Conservation (phyloP, 1,139 yeast species). For the Wickerhamomyces sp. region DNA sequence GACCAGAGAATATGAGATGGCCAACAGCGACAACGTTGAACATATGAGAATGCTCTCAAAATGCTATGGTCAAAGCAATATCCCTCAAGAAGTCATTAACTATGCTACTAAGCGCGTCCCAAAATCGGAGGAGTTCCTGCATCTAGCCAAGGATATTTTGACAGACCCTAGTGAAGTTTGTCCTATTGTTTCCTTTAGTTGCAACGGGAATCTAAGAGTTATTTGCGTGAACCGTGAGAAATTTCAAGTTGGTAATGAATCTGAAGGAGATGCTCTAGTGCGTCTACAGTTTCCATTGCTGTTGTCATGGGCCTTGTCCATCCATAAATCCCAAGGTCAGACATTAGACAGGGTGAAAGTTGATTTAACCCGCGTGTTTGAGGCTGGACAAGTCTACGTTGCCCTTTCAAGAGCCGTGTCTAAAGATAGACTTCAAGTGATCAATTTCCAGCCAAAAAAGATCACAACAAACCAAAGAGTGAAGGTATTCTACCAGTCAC, state of each 20-base stretch:
- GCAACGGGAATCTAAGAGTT: conserved; percentile 24
- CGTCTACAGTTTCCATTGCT: conserved; percentile 70
- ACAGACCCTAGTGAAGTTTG: conserved; percentile 27
- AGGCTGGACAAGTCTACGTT: conserved; percentile 84
- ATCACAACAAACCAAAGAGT: conserved; percentile 68
- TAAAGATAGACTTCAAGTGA: conserved; percentile 66
- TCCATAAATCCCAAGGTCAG: conserved; percentile 92
- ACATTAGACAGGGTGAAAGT: conserved; percentile 76
- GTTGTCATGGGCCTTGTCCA: conserved; percentile 85
- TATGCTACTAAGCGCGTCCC: conserved; percentile 19
- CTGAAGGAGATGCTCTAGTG: conserved; percentile 12
- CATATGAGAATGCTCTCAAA: conserved; percentile 31
- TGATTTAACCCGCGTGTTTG: conserved; percentile 67
- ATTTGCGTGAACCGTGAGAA: conserved; percentile 39
- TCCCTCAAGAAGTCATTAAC: conserved; percentile 22
- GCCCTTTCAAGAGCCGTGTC: conserved; percentile 88
- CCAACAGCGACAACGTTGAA: conserved; percentile 22
- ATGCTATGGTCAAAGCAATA: conserved; percentile 24
- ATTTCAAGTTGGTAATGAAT: conserved; percentile 28
- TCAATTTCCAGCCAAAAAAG: conserved; percentile 59
- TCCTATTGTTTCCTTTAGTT: conserved; percentile 57
- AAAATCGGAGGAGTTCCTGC: conserved; percentile 24
- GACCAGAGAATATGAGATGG: conserved; percentile 10
- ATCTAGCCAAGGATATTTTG: conserved; percentile 33
- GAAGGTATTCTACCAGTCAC: conserved; percentile 51